Evolutionary conservation across 2,329 filamentous ascomycete genomes (phyloP).

Genomic region (Trichoderma semiorbis): DNA sequence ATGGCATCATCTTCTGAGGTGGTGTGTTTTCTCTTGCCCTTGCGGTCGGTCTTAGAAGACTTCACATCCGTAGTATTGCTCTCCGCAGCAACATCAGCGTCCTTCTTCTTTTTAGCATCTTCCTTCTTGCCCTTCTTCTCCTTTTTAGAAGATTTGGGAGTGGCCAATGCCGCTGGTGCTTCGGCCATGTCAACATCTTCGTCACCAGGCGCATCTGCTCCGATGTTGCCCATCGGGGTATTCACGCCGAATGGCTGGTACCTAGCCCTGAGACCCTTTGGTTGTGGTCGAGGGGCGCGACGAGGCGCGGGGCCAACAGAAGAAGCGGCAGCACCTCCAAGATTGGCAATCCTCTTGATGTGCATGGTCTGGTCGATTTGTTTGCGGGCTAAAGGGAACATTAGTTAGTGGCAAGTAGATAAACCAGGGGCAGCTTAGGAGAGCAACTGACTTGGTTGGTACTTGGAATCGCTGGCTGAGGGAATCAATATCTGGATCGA

Average conservation of each 20-base stretch:
- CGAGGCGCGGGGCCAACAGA: slow-evolving; percentile 44
- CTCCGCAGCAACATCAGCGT: neutral
- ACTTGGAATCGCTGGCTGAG: slow-evolving; percentile 51
- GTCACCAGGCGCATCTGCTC: slow-evolving; percentile 40
- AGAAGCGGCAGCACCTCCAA: slow-evolving; percentile 41
- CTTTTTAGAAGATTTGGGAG: slow-evolving; percentile 26
- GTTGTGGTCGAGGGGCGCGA: slow-evolving; percentile 59
- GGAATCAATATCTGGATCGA: slow-evolving; percentile 61
- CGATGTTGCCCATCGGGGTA: slow-evolving; percentile 36
- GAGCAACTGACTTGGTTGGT: slow-evolving; percentile 49
- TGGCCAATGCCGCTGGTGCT: slow-evolving; percentile 27
- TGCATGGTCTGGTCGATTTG: slow-evolving; percentile 59
- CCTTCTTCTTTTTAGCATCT: slow-evolving; percentile 14
- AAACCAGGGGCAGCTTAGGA: neutral
- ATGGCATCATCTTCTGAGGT: slow-evolving; percentile 38
- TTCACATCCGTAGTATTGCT: slow-evolving; percentile 20
- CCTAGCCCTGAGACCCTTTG: slow-evolving; percentile 62
- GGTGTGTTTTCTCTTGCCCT: slow-evolving; percentile 38
- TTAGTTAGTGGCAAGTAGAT: slow-evolving; percentile 14
- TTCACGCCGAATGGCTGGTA: slow-evolving; percentile 63
- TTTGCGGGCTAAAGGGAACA: slow-evolving; percentile 29
- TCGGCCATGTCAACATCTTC: slow-evolving; percentile 46
- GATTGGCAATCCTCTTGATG: slow-evolving; percentile 59
- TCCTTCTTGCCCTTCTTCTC: slow-evolving; percentile 33
- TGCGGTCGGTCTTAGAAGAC: slow-evolving; percentile 28